Evolutionary conservation across 2,329 filamentous ascomycete genomes (phyloP), one percentile per base, ranked within the genome.

Genomic region (Colletotrichum limetticola): DNA sequence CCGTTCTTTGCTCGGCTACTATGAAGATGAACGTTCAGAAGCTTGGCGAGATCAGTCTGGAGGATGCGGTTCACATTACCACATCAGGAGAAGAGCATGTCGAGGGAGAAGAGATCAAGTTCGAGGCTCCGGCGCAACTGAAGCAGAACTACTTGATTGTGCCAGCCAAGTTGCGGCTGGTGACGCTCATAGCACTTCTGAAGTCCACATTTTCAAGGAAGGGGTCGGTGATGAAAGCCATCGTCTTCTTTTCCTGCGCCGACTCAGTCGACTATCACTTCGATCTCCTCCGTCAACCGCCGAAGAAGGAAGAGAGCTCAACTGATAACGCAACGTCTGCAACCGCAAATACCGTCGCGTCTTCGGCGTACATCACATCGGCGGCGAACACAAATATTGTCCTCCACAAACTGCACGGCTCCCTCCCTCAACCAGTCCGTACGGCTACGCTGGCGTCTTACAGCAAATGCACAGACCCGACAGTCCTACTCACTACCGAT

Each of bases 241-340:
- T 99, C 74, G 88, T 99, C 46, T 99, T 99, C 84, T 94, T 99
- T 61, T 98, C 96, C 12, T 99, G 97, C 79, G 95, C 97, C 24
- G 97, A 99, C 81, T 97, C 95, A 1, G 97, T 98, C 72, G 95
- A 99, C 80, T 99, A 98, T 78, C 96, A 98, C 81, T 98, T 95
- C 80, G 93, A 97, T 74, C 85, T 98, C 3, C 90, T 99, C 70
- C 92, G 86, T 56, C 78, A 84, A 30, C 80, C 81, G 0, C 63
- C 58, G 19, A 24, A 80, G 14, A 69, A 74, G 66, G 66, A 70
- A n/a, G 70, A 78, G 28, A 66, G 67, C 14, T 19, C 70, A 5
- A 59, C 70, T 76, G 71, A 58, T 4, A 62, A 76, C 46, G 24
- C 77, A 49, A 49, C 42, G 67, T 66, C 74, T 26, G 12, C 74